A percentile compares a stretch with the other conserved stretches of the same genome.
Evolutionary conservation across 257 asterid genomes (phyloP).

Genomic region (Prunella vulgaris): DNA sequence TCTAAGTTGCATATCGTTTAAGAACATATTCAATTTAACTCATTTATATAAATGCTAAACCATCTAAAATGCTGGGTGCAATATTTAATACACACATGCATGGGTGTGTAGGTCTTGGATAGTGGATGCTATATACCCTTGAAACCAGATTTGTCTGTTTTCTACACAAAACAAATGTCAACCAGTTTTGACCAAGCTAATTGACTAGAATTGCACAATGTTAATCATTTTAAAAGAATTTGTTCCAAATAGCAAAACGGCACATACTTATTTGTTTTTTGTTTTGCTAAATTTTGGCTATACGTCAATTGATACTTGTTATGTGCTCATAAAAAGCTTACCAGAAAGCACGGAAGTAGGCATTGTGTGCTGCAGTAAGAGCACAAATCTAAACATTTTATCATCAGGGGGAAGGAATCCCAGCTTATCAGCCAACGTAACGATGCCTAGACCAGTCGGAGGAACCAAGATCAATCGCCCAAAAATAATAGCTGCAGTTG

Average conservation of each 20-base stretch:
- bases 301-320: neutral
- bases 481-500: constrained; percentile 81
- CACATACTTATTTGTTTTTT: neutral
- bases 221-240: neutral
- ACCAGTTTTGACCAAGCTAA: neutral
- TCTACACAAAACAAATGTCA: neutral
- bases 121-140: neutral
- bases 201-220: neutral
- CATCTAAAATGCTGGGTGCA: neutral
- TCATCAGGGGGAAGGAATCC: constrained; percentile 87
- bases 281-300: neutral
- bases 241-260: neutral
- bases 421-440: constrained; percentile 81
- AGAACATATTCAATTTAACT: neutral
- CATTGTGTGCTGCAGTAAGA: constrained; percentile 95
- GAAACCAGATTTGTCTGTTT: neutral
- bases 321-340: constrained; percentile 21
- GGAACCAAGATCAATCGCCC: constrained; percentile 87
- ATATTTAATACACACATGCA: neutral
- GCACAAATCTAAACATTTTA: constrained; percentile 92
- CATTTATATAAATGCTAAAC: neutral
- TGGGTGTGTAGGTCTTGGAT: neutral
- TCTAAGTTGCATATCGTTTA: neutral
- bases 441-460: constrained; percentile 81
- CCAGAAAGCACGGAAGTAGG: constrained; percentile 98